Evolutionary conservation across 1,284 basidiomycete genomes (phyloP), one percentile per base, ranked within the genome.

Genomic region (Puccinia novopanici): DNA sequence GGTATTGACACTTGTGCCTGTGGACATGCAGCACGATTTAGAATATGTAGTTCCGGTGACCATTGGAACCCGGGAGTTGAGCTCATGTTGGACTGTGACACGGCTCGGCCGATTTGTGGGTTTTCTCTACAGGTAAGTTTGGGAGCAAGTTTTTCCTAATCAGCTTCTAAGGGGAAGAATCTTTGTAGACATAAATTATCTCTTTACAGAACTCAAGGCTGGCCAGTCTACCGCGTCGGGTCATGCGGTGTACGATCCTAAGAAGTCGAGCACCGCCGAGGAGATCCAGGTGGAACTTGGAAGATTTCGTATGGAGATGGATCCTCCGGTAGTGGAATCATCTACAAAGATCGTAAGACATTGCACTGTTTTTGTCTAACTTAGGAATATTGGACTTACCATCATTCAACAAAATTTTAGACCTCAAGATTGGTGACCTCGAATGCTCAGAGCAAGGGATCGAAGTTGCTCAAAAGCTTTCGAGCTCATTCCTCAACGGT

Each of bases 251-350:
- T 87, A 86, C 83, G 82, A 86, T 78, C 86, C 86, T 0, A 59
- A 83, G 67, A 84, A 84, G 77, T 87, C 87, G 9, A 83, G 82
- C 22, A 86, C 85, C 0, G 84, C 86, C 12, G 83, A 85, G 82
- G 82, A 84, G 77, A 82, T 83, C 3, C 81, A 30, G 81, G 81
- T n/a, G 85, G 85, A 9, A 83, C 84, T 9, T 87, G 87, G 87
- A 84, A 86, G 78, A 87, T 87, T 77, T 85, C 84, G 40, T 87
- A 87, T 81, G 87, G 87, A 52, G 87, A 87, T 82, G 86, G 87
- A n/a, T 87, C 86, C 24, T 85, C 85, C 19, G 86, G 86, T 9
- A 82, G 83, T 59, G 83, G 81, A 30, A 42, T 80, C 30, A 57
- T 74, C 19, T 82, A 80, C 45, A 30, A 40, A 48, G 79, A 81